A percentile compares a stretch with the other conserved stretches of the same genome.
Evolutionary conservation across 2,329 filamentous ascomycete species (phyloP).

Genomic region (Blumeriella jaapii): DNA sequence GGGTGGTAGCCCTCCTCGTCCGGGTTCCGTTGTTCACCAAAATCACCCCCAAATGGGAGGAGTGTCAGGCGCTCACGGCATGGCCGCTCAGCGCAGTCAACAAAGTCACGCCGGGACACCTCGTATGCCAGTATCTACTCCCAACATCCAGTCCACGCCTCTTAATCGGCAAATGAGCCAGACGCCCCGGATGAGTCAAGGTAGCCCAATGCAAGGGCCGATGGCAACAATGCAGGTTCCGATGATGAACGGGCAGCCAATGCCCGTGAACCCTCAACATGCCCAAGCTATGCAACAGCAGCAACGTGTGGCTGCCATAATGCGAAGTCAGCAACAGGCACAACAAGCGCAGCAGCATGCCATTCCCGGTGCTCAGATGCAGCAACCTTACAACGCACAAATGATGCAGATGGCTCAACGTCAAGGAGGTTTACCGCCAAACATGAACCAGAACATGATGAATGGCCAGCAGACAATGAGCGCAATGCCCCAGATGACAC

Average conservation of each 20-base stretch:
- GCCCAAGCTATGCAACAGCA: constrained; percentile 20
- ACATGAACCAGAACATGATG: constrained; percentile 23
- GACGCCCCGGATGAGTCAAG: constrained; percentile 52
- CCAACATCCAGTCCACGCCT: constrained; percentile 51
- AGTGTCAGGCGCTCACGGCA: constrained; percentile 48
- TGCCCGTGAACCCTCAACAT: constrained; percentile 26
- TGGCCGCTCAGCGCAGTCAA: constrained; percentile 54
- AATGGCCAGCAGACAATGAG: constrained; percentile 28
- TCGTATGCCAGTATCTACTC: constrained; percentile 48
- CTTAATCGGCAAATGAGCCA: constrained; percentile 41
- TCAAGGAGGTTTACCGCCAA: constrained; percentile 15
- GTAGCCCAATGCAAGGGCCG: constrained; percentile 48
- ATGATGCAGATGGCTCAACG: constrained; percentile 11
- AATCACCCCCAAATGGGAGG: constrained; percentile 43
- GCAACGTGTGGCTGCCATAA: constrained; percentile 26
- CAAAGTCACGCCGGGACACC: constrained; percentile 57
- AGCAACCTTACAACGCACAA: constrained; percentile 1
- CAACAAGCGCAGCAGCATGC: constrained; percentile 19
- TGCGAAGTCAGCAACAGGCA: constrained; percentile 5
- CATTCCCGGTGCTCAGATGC: constrained; percentile 27
- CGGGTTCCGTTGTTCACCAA: constrained; percentile 51
- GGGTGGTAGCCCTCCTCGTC: constrained; percentile 55
- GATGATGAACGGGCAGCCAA: constrained; percentile 34
- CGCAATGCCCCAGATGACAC: constrained; percentile 31
- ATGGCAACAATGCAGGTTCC: constrained; percentile 47